phyloP scores from a whole-genome alignment of 2,329 filamentous ascomycete genomes.

The Exophiala phaeomuriformis region DNA sequence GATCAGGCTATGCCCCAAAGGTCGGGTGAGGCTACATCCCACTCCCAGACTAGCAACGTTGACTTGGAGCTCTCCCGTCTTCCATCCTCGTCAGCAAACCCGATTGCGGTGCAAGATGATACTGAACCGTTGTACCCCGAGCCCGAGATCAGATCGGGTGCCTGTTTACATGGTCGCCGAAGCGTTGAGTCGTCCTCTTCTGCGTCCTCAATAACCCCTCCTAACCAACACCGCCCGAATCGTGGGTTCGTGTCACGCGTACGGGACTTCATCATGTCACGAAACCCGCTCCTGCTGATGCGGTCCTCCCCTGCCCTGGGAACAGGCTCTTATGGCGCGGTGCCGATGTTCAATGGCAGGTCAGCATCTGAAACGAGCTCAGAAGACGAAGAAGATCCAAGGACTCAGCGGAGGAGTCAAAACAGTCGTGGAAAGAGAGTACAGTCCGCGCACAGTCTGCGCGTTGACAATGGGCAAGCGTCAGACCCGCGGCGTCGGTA shows the following conservation, averaged over 20 bases:
- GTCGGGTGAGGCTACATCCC: slow-evolving; percentile 8
- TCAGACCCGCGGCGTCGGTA: slow-evolving; percentile 9
- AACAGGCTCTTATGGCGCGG: slow-evolving; percentile 55
- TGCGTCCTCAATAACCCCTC: slow-evolving; percentile 7
- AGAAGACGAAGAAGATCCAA: slow-evolving; percentile 27
- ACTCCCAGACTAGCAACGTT: background rate
- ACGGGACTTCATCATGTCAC: slow-evolving; percentile 38
- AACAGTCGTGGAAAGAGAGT: slow-evolving; percentile 19
- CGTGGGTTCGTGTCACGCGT: slow-evolving; percentile 17
- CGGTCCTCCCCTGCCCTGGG: slow-evolving; percentile 55
- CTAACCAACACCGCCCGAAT: background rate
- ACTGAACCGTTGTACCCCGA: slow-evolving; percentile 5
- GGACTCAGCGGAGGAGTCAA: background rate
- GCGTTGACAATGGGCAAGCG: slow-evolving; percentile 7
- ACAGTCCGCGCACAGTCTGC: slow-evolving; percentile 13
- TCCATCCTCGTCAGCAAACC: slow-evolving; percentile 2
- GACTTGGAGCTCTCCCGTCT: slow-evolving; percentile 15
- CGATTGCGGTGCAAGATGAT: slow-evolving; percentile 18
- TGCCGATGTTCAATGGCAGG: slow-evolving; percentile 33
- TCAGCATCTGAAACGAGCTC: slow-evolving; percentile 22
- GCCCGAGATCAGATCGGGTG: slow-evolving; percentile 8
- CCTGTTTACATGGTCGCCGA: slow-evolving; percentile 7
- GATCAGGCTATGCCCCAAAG: slow-evolving; percentile 15
- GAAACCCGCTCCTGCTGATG: slow-evolving; percentile 51
- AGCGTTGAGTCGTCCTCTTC: slow-evolving; percentile 1